Base-by-base conservation (phyloP, 2,329 filamentous ascomycete genomes). In the Beauveria pseudobassiana region DNA sequence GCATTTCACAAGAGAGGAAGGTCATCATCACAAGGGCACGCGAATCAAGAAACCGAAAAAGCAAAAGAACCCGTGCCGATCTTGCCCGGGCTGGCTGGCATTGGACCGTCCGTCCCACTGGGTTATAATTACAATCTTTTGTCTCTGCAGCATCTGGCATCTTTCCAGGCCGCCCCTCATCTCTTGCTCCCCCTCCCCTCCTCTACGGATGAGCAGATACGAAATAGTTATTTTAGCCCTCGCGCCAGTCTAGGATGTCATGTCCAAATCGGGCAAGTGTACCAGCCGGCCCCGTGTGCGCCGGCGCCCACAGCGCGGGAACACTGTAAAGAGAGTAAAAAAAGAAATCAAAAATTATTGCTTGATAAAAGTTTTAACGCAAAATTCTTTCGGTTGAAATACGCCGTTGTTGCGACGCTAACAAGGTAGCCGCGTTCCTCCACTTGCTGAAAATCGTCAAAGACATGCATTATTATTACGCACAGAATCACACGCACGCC, bases 211-310 rank as follows among this genome's bases (percentile, higher is more conserved):
- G 2, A 28, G 54, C 42, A 38, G 26, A 20, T n/a, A 46, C 8
- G 10, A 20, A 12, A 12, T 22, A 6, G 20, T 30, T 6, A 14
- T 10, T 52, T 40, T 22, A 3, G 26, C 42, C 14, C 43, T 28
- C 14, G 18, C 30, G 49, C 26, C 6, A 22, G 28, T 40, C 26
- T 30, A n/a, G 28, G 6, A 14, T 12, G 40, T 34, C 38, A 45
- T 60, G 58, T 48, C 58, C 58, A 54, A 53, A 61, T 61, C 49
- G 49, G 58, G 58, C 50, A 61, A 61, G 40, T 61, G 24, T 49
- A 61, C 57, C 57, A 48, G 57, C 57, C 57, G 48, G 46, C 34
- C 51, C 46, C 46, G 42, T 30, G 56, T 38, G 14, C 12, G 34
- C 14, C 14, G 12, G 34, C 12, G 34, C 34, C 12, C 10, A 16